A percentile compares a stretch with the other conserved stretches of the same genome.
Conservation (phyloP, 306 rosid species). For the Senna siamea region DNA sequence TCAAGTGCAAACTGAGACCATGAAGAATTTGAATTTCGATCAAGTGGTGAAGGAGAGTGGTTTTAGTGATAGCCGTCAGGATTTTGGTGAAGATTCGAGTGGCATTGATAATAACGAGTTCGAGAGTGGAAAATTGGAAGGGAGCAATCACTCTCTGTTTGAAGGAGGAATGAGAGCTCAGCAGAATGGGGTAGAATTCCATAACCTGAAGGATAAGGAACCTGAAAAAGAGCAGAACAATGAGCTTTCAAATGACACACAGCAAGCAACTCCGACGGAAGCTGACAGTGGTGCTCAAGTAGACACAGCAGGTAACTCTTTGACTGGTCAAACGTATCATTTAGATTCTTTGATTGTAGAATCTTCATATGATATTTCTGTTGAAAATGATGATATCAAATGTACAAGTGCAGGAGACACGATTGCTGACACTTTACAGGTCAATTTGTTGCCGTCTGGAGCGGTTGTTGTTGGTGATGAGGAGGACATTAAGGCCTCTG, state of each 20-base stretch:
- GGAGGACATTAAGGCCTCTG: constrained; percentile 48
- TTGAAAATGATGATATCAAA: constrained; percentile 34
- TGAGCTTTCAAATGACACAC: constrained; percentile 20
- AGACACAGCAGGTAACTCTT: constrained; percentile 11
- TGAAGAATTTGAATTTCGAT: constrained; percentile 12
- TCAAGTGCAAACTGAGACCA: constrained; percentile 8
- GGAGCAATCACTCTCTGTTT: no score
- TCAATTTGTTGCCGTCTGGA: constrained; percentile 39
- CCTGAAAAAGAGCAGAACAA: constrained; percentile 34
- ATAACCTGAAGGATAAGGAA: constrained; percentile 33
- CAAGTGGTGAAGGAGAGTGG: constrained; percentile 48
- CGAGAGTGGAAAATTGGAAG: constrained; percentile 33
- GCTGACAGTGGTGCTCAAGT: constrained; percentile 34
- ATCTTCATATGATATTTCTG: constrained; percentile 26
- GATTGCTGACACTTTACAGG: constrained; percentile 44
- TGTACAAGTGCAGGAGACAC: constrained; percentile 41
- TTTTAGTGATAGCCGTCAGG: constrained; percentile 41
- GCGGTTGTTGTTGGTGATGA: constrained; percentile 57
- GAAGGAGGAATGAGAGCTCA: constrained; percentile 12
- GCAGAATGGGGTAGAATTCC: constrained; percentile 31
- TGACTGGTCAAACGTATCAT: constrained; percentile 11
- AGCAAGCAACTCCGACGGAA: constrained; percentile 14
- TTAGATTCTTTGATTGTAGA: constrained; percentile 39
- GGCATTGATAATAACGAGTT: constrained; percentile 26
- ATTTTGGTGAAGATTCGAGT: constrained; percentile 37